phyloP scores from a whole-genome alignment of 768 basidiomycete species.

The Tulasnella sp. region DNA sequence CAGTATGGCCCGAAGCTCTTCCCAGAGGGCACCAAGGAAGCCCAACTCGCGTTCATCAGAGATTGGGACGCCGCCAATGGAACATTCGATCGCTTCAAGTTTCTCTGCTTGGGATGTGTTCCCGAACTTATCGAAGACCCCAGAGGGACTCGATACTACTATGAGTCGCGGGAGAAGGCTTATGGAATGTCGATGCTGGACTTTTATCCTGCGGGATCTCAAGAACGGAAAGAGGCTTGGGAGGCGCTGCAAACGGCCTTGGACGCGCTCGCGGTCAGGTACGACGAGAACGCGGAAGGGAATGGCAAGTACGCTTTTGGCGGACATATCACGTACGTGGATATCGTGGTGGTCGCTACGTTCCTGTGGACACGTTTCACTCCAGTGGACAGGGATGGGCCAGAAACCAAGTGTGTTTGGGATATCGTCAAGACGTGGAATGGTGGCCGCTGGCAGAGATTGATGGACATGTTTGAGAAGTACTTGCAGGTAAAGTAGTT shows the following conservation, averaged over 20 bases:
- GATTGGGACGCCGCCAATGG: slow-evolving; percentile 35
- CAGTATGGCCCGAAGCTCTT: slow-evolving; percentile 46
- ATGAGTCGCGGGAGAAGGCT: background rate
- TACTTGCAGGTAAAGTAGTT: slow-evolving; percentile 3
- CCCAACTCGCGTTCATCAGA: slow-evolving; percentile 63
- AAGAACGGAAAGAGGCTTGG: slow-evolving; percentile 4
- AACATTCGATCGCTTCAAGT: background rate
- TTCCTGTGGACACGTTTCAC: slow-evolving; percentile 66
- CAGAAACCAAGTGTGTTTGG: slow-evolving; percentile 45
- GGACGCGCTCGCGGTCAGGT: background rate
- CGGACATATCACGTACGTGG: slow-evolving; percentile 54
- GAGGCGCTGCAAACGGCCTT: slow-evolving; percentile 2
- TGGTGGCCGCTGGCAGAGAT: slow-evolving; percentile 50
- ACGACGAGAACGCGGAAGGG: slow-evolving; percentile 11
- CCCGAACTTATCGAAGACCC: background rate
- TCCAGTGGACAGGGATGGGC: slow-evolving; percentile 36
- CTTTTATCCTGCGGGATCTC: background rate
- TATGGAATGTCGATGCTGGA: background rate
- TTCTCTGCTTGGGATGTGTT: slow-evolving; percentile 58
- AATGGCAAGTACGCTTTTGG: slow-evolving; percentile 34
- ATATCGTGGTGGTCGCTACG: slow-evolving; percentile 63
- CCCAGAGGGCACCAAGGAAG: slow-evolving; percentile 56
- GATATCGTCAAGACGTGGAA: slow-evolving; percentile 55
- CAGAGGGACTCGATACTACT: background rate
- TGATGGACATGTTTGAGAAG: slow-evolving; percentile 34